A percentile compares a stretch with the other conserved stretches of the same genome.
phyloP scores from a whole-genome alignment of 1,284 basidiomycete species.

The Papiliotrema laurentii region DNA sequence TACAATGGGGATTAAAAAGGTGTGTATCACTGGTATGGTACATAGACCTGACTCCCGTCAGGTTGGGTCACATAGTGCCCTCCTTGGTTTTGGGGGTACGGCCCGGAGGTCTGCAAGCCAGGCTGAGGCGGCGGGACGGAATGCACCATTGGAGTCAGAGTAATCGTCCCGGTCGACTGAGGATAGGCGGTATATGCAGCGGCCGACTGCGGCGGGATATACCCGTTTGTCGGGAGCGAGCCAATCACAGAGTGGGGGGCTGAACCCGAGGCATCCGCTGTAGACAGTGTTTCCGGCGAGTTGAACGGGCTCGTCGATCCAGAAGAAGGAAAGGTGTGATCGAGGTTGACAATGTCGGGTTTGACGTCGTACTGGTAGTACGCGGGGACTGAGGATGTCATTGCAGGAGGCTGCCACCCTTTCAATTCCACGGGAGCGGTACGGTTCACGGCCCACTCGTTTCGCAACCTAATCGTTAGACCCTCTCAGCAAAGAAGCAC shows the following conservation, averaged over 20 bases:
- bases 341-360: background rate
- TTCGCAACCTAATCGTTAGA: constrained; percentile 16
- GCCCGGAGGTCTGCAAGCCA: background rate
- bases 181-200: background rate
- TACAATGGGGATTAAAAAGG: no score
- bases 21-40: no score
- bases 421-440: constrained; percentile 1
- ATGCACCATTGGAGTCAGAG: background rate
- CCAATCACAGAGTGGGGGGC: background rate
- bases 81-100: background rate
- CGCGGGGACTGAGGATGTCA: background rate
- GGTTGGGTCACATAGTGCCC: constrained; percentile 16
- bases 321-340: background rate
- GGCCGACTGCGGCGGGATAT: no score
- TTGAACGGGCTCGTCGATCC: background rate
- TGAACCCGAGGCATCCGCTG: background rate
- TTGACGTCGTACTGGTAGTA: background rate
- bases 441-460: constrained; percentile 19
- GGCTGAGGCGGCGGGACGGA: background rate
- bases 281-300: background rate
- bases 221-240: background rate
- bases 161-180: background rate
- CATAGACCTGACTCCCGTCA: constrained; percentile 17
- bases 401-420: constrained; percentile 9
- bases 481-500: background rate